phyloP scores from a whole-genome alignment of 2,329 filamentous ascomycete species.

The Penicillium digitatum region DNA sequence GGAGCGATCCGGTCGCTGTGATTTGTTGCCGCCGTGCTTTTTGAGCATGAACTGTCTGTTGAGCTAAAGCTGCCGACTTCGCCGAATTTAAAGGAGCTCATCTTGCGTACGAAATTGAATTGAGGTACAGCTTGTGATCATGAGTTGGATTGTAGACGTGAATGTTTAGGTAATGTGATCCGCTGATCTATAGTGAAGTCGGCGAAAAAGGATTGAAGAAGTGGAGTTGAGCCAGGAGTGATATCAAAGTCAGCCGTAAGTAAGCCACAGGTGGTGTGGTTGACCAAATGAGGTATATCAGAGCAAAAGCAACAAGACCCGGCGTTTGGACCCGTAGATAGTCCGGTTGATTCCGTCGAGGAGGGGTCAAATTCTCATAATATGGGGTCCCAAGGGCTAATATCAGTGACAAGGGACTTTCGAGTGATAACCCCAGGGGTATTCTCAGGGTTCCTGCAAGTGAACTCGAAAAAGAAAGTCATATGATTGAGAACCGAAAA shows the following conservation, averaged over 20 bases:
- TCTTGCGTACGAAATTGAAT: conserved; percentile 9
- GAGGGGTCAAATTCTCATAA: conserved; percentile 18
- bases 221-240: not conserved
- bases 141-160: not conserved
- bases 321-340: not conserved
- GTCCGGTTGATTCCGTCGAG: conserved; percentile 1
- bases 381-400: conserved; percentile 4
- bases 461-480: not conserved
- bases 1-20: conserved; percentile 33
- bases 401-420: conserved; percentile 1
- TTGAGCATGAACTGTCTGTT: conserved; percentile 39
- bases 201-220: conserved; percentile 1
- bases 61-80: conserved; percentile 36
- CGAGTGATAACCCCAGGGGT: not conserved
- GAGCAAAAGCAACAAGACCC: not conserved
- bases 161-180: not conserved
- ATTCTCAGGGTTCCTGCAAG: not conserved
- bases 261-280: conserved; percentile 5
- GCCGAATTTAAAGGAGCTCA: conserved; percentile 31
- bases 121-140: not conserved
- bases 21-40: conserved; percentile 40
- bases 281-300: conserved; percentile 2
- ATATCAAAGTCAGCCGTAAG: not conserved
- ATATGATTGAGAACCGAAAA: conserved; percentile 1
- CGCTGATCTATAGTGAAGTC: conserved; percentile 7